Base-by-base conservation (phyloP, 2,329 filamentous ascomycete species). In the Fusarium illudens region DNA sequence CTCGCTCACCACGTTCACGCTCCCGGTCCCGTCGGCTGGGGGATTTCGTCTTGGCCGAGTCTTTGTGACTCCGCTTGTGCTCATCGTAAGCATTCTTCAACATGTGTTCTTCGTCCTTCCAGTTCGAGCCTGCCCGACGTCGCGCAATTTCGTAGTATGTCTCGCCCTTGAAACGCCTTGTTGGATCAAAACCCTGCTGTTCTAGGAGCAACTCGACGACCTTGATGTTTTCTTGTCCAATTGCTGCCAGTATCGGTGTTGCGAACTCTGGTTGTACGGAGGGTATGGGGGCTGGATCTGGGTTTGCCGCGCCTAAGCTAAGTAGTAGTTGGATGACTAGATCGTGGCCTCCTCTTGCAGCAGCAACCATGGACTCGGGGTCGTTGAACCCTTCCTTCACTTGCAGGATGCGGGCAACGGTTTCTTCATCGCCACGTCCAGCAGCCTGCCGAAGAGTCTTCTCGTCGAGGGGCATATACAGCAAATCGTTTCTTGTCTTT, bases 181-280 rank as follows among this genome's bases (percentile, higher is more conserved):
- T 93, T 0, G 96, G 94, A 72, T 99, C 90, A 76, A 98, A 97
- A 15, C 82, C 81, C 49, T 87, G 86, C 73, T 96, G 92, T 62
- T 90, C 89, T 7, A 97, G 82, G 8, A 97, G 84, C 11, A 97
- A 82, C 60, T 91, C 87, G 44, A 99, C 89, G 60, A 97, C 93
- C 70, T 93, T 92, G 51, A 96, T 86, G 72, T 97, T 96, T 67
- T 90, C 88, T 71, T 95, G 91, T 15, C 96, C 95, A 68, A 99
- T 97, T 2, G 96, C 94, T 61, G 94, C 94, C 34, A 97, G 86
- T 84, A 99, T 96, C 2, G 96, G 96, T 1, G 95, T 98, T 53
- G 94, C 91, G 73, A 92, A 90, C 60, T 96, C 94, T 39, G 85
- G 80, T 27, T 84, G 83, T 61, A 87, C 83, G 29, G 85, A 84